Evolutionary conservation across 192 early-diverging fungal species (phyloP).

Genomic region (Backusella australiensis): DNA sequence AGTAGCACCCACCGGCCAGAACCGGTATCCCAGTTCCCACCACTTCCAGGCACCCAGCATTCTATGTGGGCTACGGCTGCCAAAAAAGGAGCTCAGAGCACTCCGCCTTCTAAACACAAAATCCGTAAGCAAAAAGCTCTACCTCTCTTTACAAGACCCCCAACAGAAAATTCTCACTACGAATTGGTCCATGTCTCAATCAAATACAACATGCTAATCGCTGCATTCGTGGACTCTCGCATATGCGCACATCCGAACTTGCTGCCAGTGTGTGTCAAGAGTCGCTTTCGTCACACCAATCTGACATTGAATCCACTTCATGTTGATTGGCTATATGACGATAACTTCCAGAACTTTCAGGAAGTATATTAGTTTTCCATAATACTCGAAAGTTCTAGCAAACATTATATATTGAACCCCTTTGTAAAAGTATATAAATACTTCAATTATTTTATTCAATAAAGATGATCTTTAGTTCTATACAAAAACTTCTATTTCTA

Average conservation of each 20-base stretch:
- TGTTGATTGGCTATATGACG: no score
- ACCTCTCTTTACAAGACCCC: neutral
- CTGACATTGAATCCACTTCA: no score
- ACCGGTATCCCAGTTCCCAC: neutral
- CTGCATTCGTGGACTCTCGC: no score
- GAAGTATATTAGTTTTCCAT: no score
- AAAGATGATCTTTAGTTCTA: no score
- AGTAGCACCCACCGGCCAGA: neutral
- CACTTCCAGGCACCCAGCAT: neutral
- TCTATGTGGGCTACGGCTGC: neutral
- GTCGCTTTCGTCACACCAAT: neutral
- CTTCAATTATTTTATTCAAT: no score
- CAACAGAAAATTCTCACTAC: neutral
- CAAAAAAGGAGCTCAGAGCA: neutral
- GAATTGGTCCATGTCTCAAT: neutral
- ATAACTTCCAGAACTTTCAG: no score
- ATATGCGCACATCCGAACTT: no score
- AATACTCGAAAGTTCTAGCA: no score
- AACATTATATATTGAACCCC: no score
- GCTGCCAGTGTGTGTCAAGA: no score
- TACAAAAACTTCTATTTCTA: neutral
- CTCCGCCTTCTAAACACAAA: neutral
- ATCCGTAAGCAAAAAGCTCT: neutral
- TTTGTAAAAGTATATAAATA: no score
- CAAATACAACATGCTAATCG: neutral